phyloP scores from a whole-genome alignment of 1,139 yeast genomes.

The Yamadazyma dushanensis region DNA sequence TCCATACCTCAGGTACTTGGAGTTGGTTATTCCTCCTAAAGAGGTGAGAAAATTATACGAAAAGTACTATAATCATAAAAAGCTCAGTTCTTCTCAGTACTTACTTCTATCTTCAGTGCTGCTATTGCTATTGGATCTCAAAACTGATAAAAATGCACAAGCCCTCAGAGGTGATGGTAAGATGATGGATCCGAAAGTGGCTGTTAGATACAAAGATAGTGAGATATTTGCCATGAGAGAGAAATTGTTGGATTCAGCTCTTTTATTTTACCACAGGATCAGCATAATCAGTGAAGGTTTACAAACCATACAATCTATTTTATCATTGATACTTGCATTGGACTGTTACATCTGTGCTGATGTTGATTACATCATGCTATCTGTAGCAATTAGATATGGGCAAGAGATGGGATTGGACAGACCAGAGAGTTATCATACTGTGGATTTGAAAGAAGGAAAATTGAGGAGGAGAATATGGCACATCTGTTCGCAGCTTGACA shows the following conservation, averaged over 20 bases:
- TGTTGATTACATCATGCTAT: conserved; percentile 41
- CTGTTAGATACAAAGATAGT: conserved; percentile 8
- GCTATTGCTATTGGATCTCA: conserved; percentile 8
- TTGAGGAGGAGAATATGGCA: conserved; percentile 52
- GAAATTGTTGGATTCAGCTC: conserved; percentile 29
- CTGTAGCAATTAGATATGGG: conserved; percentile 59
- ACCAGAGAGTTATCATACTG: conserved; percentile 44
- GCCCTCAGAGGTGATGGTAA: conserved; percentile 17
- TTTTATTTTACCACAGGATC: conserved; percentile 49
- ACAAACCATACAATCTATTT: conserved; percentile 48
- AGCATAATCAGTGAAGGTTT: conserved; percentile 52
- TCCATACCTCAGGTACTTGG: conserved; percentile 14
- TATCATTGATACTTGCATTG: conserved; percentile 43
- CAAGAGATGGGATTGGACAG: conserved; percentile 69
- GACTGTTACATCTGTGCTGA: conserved; percentile 44
- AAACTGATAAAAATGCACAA: conserved; percentile 2
- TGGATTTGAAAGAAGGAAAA: conserved; percentile 35
- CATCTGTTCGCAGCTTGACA: conserved; percentile 53
- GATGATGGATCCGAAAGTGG: conserved; percentile 3
- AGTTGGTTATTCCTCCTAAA: conserved; percentile 18
- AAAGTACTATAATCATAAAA: conserved; percentile 18
- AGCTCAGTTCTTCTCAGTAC: conserved; percentile 11
- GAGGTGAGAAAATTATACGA: conserved; percentile 22
- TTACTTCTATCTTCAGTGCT: conserved; percentile 10
- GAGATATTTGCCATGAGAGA: conserved; percentile 21